phyloP scores from a whole-genome alignment of 495 filamentous ascomycete species.

The Xylaria nigripes region DNA sequence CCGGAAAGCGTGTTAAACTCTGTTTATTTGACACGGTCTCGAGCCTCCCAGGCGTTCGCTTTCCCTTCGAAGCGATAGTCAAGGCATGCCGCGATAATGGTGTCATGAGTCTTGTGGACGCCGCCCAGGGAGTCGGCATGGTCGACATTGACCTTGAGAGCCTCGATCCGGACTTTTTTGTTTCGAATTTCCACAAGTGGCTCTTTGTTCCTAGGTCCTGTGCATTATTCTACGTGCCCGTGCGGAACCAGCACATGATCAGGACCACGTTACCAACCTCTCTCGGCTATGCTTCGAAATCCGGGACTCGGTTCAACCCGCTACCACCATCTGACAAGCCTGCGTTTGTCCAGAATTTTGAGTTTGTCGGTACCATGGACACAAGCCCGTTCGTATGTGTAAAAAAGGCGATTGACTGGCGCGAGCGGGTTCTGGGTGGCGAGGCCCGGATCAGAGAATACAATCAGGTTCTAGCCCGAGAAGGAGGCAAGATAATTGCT shows the following conservation, averaged over 20 bases:
- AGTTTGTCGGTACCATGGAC: slow-evolving; percentile 71
- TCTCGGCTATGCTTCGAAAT: slow-evolving; percentile 44
- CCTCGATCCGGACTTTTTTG: slow-evolving; percentile 66
- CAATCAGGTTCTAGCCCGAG: slow-evolving; percentile 44
- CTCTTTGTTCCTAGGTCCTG: slow-evolving; percentile 67
- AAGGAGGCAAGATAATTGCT: slow-evolving; percentile 52
- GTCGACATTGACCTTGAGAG: slow-evolving; percentile 53
- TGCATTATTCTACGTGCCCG: slow-evolving; percentile 66
- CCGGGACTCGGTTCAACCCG: slow-evolving; percentile 34
- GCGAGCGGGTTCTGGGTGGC: slow-evolving; percentile 61
- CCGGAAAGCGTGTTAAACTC: slow-evolving; percentile 39
- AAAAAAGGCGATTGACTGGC: slow-evolving; percentile 59
- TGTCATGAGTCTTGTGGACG: slow-evolving; percentile 55
- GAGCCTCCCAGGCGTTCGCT: slow-evolving; percentile 59
- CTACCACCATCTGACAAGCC: slow-evolving; percentile 40
- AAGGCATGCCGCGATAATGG: slow-evolving; percentile 51
- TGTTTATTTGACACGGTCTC: slow-evolving; percentile 72
- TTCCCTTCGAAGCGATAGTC: slow-evolving; percentile 64
- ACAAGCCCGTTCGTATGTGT: slow-evolving; percentile 62
- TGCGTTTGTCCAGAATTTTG: slow-evolving; percentile 61
- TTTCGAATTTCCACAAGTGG: slow-evolving; percentile 80
- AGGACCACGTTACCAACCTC: slow-evolving; percentile 61
- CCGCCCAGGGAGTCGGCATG: slow-evolving; percentile 67
- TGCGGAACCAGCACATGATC: slow-evolving; percentile 61
- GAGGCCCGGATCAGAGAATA: slow-evolving; percentile 62